A percentile compares a stretch with the other conserved stretches of the same genome.
These are phyloP conservation scores for Periconia macrospinosa DNA, from an alignment of 2,329 filamentous ascomycete species.

Conservation along the genomic window DNA sequence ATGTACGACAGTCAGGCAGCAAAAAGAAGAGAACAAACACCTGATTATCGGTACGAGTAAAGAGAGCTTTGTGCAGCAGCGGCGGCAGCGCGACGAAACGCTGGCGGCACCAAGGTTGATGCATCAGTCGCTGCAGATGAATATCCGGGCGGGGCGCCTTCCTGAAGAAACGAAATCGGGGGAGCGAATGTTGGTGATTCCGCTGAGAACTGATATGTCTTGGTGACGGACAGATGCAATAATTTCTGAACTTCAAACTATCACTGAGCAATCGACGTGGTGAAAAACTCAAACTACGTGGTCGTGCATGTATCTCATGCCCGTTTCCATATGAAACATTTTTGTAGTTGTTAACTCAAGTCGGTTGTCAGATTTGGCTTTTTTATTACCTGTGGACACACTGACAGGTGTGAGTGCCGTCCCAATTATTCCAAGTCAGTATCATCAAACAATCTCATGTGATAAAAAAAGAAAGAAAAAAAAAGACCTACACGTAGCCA, in stretches of 20 bases:
- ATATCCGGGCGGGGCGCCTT: slow-evolving; percentile 43
- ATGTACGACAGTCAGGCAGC: slow-evolving; percentile 39
- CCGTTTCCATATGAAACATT: too few relatives aligned
- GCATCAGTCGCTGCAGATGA: slow-evolving; percentile 44
- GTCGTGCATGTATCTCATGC: not conserved
- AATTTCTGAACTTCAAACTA: too few relatives aligned
- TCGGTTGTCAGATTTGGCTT: too few relatives aligned
- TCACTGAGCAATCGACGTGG: not conserved
- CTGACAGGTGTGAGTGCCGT: too few relatives aligned
- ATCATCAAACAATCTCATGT: too few relatives aligned
- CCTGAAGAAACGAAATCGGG: slow-evolving; percentile 17
- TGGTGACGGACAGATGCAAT: not conserved
- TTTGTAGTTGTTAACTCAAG: too few relatives aligned
- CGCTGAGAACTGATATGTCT: slow-evolving; percentile 2
- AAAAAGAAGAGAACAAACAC: slow-evolving; percentile 41
- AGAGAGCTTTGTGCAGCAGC: slow-evolving; percentile 37
- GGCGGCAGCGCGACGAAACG: slow-evolving; percentile 32
- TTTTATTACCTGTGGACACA: too few relatives aligned
- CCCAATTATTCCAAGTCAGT: too few relatives aligned
- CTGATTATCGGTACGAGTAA: slow-evolving; percentile 24
- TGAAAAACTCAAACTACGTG: not conserved
- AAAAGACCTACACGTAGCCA: too few relatives aligned
- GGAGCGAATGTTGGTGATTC: slow-evolving; percentile 8
- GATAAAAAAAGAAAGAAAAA: too few relatives aligned
- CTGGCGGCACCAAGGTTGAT: slow-evolving; percentile 39